Evolutionary conservation across 306 rosid genomes (phyloP).

Genomic region (Bauhinia variegata): DNA sequence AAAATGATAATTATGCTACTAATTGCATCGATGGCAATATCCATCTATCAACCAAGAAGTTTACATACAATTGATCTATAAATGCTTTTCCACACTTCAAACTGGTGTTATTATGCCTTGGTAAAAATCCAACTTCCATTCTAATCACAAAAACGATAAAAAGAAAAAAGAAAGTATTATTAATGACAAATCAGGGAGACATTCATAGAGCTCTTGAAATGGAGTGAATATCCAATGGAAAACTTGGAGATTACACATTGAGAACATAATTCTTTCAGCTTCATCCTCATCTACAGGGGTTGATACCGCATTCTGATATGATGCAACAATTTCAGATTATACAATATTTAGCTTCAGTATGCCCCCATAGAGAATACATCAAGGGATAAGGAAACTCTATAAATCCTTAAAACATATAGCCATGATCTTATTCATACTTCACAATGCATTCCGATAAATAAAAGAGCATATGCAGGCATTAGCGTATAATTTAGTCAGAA

Average conservation of each 20-base stretch:
- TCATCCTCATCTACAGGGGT: background rate
- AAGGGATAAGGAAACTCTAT: background rate
- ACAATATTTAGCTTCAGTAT: background rate
- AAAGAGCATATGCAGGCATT: too few relatives aligned
- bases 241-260: slow-evolving; percentile 17
- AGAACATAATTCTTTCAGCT: slow-evolving; percentile 15
- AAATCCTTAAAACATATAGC: too few relatives aligned
- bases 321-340: background rate
- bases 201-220: background rate
- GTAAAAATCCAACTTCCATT: background rate
- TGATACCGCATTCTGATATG: slow-evolving; percentile 35
- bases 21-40: background rate
- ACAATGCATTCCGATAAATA: too few relatives aligned
- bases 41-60: background rate
- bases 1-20: background rate
- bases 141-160: too few relatives aligned
- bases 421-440: too few relatives aligned
- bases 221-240: background rate
- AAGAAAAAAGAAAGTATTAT: too few relatives aligned
- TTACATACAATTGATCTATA: background rate
- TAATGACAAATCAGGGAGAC: background rate
- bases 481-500: too few relatives aligned
- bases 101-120: too few relatives aligned
- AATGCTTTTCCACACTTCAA: too few relatives aligned
- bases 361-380: background rate